A percentile compares a stretch with the other conserved stretches of the same genome.
Conservation (phyloP, 2,329 filamentous ascomycete species). For the Samsoniella hepiali region DNA sequence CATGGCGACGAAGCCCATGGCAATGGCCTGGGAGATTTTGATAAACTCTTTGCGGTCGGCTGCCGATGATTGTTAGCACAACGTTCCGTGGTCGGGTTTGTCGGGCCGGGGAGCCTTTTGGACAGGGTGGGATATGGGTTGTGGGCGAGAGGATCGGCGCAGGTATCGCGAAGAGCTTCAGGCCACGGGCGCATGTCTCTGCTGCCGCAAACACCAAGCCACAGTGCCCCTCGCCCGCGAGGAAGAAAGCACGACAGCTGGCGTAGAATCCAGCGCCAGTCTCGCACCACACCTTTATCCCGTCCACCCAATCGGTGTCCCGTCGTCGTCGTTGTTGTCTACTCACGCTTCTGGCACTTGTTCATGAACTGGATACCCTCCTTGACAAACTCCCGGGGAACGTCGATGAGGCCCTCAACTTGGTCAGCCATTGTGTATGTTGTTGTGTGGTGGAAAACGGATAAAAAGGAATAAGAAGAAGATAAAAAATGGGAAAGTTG, state of each 20-base stretch:
- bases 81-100: not conserved
- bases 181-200: too few species aligned
- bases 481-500: not conserved
- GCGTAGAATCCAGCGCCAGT: not conserved
- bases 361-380: slow-evolving; percentile 53
- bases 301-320: not conserved
- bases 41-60: slow-evolving; percentile 44
- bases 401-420: slow-evolving; percentile 66
- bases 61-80: slow-evolving; percentile 20
- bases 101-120: not conserved
- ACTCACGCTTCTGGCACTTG: slow-evolving; percentile 60
- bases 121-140: not conserved
- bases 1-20: slow-evolving; percentile 68
- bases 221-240: too few species aligned
- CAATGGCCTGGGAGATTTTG: slow-evolving; percentile 56
- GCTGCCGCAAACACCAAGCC: too few species aligned
- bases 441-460: slow-evolving; percentile 5
- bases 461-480: not conserved
- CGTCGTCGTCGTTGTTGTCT: too few species aligned
- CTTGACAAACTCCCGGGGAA: slow-evolving; percentile 57
- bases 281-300: not conserved
- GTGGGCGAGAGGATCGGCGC: not conserved
- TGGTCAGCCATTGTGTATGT: slow-evolving; percentile 18
- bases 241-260: not conserved
- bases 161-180: not conserved